Percentiles rank a stretch among this genome's conserved stretches.
Evolutionary conservation across 495 filamentous ascomycete genomes (phyloP).

Genomic region (Stereocaulon alpinum): DNA sequence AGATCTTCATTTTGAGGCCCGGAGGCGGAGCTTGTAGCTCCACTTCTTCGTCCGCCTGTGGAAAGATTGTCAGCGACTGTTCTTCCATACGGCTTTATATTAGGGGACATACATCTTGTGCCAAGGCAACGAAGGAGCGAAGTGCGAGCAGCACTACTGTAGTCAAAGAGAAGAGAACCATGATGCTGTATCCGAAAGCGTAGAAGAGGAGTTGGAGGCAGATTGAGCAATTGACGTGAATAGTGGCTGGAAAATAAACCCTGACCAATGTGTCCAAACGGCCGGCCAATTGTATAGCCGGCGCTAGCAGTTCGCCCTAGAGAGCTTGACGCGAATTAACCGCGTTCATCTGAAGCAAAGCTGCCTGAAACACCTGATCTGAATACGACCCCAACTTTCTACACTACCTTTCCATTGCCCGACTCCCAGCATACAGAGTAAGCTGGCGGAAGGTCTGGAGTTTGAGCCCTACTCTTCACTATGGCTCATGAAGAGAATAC

Average conservation of each 20-base stretch:
- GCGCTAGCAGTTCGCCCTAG: not conserved
- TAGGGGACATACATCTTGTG: conserved; percentile 18
- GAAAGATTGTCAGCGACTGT: not conserved
- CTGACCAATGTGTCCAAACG: not conserved
- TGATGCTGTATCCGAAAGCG: not conserved
- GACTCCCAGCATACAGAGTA: not conserved
- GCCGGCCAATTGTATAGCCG: not conserved
- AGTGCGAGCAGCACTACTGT: conserved; percentile 47
- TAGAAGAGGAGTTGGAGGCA: not conserved
- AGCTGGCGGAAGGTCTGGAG: not conserved
- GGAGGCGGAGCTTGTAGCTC: conserved; percentile 39
- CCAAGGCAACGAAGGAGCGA: conserved; percentile 49
- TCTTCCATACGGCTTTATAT: not conserved
- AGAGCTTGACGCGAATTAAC: no score
- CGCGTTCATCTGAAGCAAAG: no score
- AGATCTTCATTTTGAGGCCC: conserved; percentile 62
- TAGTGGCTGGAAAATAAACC: not conserved
- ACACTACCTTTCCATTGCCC: not conserved
- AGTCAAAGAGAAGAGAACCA: not conserved
- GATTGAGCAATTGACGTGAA: not conserved
- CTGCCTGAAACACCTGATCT: no score
- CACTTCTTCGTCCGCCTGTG: conserved; percentile 29
- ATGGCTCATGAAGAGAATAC: conserved; percentile 18
- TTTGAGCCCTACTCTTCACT: not conserved
- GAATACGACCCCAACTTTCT: no score